Evolutionary conservation across 805 yeast genomes (phyloP).

Genomic region (Spathaspora gorwiae): DNA sequence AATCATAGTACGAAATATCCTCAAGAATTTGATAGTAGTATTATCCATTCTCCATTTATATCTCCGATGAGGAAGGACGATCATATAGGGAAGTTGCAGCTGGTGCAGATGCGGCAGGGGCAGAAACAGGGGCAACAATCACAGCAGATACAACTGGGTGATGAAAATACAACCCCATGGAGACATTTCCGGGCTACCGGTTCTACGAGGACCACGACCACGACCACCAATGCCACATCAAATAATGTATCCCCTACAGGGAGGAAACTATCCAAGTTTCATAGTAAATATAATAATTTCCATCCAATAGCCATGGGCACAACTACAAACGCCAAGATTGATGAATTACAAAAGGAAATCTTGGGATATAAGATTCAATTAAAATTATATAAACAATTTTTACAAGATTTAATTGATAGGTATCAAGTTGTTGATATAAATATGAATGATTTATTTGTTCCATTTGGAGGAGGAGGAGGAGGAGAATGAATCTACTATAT

Average conservation of each 20-base stretch:
- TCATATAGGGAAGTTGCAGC: too few relatives aligned
- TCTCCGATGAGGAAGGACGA: too few relatives aligned
- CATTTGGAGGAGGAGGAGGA: background rate
- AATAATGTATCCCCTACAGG: too few relatives aligned
- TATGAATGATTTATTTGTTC: background rate
- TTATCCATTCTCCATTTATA: too few relatives aligned
- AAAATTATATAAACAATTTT: constrained; percentile 35
- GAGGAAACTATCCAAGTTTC: background rate
- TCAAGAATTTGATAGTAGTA: too few relatives aligned
- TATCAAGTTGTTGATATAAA: background rate
- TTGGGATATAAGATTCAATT: constrained; percentile 36
- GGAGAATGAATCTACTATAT: background rate
- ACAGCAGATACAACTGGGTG: background rate
- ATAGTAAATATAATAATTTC: too few relatives aligned
- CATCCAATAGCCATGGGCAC: background rate
- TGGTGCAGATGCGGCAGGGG: background rate
- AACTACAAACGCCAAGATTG: constrained; percentile 12
- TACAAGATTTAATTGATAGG: constrained; percentile 31
- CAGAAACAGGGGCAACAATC: background rate
- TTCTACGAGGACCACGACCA: background rate
- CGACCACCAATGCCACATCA: background rate
- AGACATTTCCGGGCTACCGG: background rate
- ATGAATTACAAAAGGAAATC: constrained; percentile 29
- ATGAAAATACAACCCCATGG: background rate
- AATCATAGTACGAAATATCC: too few relatives aligned